Conservation (phyloP, 2,329 filamentous ascomycete species). For the Anisogramma anomala region DNA sequence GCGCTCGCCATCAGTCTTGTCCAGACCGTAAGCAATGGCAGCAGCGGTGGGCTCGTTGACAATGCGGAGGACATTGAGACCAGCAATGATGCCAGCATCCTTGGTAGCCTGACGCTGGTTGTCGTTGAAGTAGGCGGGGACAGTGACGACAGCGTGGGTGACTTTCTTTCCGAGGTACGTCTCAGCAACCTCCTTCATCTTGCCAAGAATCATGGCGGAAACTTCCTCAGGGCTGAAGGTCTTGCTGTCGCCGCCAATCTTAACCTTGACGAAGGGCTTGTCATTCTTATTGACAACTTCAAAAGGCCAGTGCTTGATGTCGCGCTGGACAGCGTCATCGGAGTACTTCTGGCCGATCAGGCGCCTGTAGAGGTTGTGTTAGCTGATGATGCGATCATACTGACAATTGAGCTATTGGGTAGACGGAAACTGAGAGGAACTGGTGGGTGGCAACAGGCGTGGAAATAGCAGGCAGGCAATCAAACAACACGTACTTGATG, state of each 20-base stretch:
- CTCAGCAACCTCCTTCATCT: constrained; percentile 79
- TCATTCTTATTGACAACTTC: constrained; percentile 80
- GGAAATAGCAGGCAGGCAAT: no score
- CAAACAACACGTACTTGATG: constrained; percentile 55
- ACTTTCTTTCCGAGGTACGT: constrained; percentile 71
- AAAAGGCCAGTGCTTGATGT: constrained; percentile 98
- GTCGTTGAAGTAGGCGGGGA: constrained; percentile 97
- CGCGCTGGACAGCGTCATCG: constrained; percentile 79
- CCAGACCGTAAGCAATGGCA: constrained; percentile 86
- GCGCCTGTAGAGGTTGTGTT: constrained; percentile 42
- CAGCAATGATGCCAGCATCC: constrained; percentile 84
- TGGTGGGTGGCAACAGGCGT: no score
- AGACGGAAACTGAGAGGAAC: no score
- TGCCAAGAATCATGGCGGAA: constrained; percentile 69
- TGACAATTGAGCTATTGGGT: not conserved
- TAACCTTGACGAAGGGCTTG: constrained; percentile 75
- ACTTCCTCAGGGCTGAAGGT: constrained; percentile 71
- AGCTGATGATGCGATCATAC: constrained; percentile 17
- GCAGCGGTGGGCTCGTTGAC: constrained; percentile 95
- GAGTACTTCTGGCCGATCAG: constrained; percentile 74
- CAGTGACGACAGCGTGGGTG: constrained; percentile 81
- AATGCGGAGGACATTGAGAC: constrained; percentile 88
- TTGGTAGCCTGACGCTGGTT: constrained; percentile 95
- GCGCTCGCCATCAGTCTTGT: constrained; percentile 72
- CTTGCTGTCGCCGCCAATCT: constrained; percentile 53